Evolutionary conservation across 306 rosid species (phyloP).

Genomic region (Begonia peltatifolia): DNA sequence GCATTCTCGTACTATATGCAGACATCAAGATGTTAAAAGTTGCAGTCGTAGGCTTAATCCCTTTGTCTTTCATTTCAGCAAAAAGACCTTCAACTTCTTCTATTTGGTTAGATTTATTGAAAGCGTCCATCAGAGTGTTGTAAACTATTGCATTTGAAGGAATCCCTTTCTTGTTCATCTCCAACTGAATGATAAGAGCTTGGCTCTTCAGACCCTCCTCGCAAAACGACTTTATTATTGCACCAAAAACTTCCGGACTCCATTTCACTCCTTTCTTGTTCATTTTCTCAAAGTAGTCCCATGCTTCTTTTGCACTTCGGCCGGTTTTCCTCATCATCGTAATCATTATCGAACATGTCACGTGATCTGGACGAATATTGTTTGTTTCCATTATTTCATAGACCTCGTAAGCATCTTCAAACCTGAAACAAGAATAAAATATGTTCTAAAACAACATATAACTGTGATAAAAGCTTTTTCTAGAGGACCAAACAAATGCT

Average conservation of each 20-base stretch:
- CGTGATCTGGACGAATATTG: constrained; percentile 55
- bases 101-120: constrained; percentile 43
- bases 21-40: constrained; percentile 65
- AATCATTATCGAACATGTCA: constrained; percentile 69
- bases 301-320: constrained; percentile 59
- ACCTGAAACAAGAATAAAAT: constrained; percentile 25
- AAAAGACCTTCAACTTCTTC: constrained; percentile 92
- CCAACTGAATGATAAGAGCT: constrained; percentile 67
- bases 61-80: constrained; percentile 65
- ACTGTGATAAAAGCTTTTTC: no score
- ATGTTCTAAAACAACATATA: no score
- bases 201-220: constrained; percentile 62
- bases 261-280: constrained; percentile 71
- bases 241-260: constrained; percentile 68
- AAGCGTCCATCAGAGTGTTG: constrained; percentile 68
- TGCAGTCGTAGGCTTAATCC: constrained; percentile 50
- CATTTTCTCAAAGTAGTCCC: constrained; percentile 84
- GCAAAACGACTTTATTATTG: constrained; percentile 65
- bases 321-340: constrained; percentile 60
- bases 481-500: no score
- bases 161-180: constrained; percentile 66
- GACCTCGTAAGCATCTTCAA: constrained; percentile 57
- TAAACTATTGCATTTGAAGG: constrained; percentile 51
- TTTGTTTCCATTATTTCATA: constrained; percentile 63
- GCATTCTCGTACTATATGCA: constrained; percentile 76